Evolutionary conservation across 108 stramenopile species (phyloP), one percentile per base, ranked within the genome.

Genomic region (Heterococcus sp.): DNA sequence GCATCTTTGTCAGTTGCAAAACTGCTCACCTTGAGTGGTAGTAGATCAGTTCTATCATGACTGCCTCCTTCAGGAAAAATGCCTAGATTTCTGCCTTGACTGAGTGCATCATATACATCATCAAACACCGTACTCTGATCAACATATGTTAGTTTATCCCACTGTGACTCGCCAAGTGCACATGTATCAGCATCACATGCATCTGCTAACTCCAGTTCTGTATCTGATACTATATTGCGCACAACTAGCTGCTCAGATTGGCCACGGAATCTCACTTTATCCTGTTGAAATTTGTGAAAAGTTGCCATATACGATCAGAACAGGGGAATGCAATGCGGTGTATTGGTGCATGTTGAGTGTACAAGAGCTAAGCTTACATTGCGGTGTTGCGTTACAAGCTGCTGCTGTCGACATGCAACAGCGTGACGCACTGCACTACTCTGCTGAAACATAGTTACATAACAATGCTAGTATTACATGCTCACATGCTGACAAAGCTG

Each of bases 31-130:
- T 99, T 99, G 70, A 99, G 91, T 0, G 98, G 98, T 4, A 99
- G 87, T 34, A 99, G 85, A 76, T 97, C 95, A 3, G 98, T 97
- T 65, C 95, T 84, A 78, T 99, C 98, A 85, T 99, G 98, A 68
- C 87, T 88, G n/a, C 98, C 98, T 1, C 96, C 98, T 83, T 99
- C 98, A 0, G 98, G 98, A 75, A 99, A 99, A 26, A 99, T 99
- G 70, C 92, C 91, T 37, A 92, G 64, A 66, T 85, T 86, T 37
- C 64, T 38, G 1, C 88, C 88, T 1, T 82, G 29, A 3, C 73
- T 40, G 37, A 89, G 32, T 26, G 82, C 75, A 31, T 37, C 71
- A 71, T 88, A 78, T 27, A 89, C 87, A 26, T 30, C 71, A 29
- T 71, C 75, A 68, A 86, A 98, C 4, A 96, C 93, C 37, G 86